Percentiles rank a stretch among this genome's conserved stretches.
Conservation (phyloP, 768 basidiomycete genomes). For the Psilocybe cyanescens region DNA sequence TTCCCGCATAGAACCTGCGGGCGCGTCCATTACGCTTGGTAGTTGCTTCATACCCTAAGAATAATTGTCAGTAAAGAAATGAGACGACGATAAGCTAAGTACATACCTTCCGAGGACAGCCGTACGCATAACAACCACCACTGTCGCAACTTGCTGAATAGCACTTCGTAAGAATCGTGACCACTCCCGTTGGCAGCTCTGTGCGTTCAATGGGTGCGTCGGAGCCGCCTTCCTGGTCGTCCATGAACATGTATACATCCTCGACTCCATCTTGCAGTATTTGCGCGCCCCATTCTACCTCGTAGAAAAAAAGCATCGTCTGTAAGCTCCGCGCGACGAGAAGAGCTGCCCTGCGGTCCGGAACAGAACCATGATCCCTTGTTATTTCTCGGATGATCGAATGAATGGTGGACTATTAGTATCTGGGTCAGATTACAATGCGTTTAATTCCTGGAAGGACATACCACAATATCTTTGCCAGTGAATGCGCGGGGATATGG, state of each 20-base stretch:
- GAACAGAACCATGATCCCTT: slow-evolving; percentile 65
- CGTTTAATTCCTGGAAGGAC: slow-evolving; percentile 8
- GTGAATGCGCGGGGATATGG: slow-evolving; percentile 92
- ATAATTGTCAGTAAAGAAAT: neutral
- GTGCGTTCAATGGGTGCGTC: slow-evolving; percentile 62
- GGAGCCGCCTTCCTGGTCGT: slow-evolving; percentile 72
- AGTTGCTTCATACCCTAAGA: slow-evolving; percentile 29
- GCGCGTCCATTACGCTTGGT: slow-evolving; percentile 30
- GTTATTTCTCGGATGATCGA: slow-evolving; percentile 75
- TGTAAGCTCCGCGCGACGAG: slow-evolving; percentile 90
- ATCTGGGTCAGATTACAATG: slow-evolving; percentile 3
- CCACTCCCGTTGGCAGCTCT: slow-evolving; percentile 83
- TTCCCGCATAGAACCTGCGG: slow-evolving; percentile 49
- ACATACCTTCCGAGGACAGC: slow-evolving; percentile 72
- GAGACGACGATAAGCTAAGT: neutral
- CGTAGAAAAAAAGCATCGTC: slow-evolving; percentile 92
- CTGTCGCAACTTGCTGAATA: slow-evolving; percentile 85
- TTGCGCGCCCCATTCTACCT: slow-evolving; percentile 93
- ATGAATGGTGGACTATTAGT: slow-evolving; percentile 78
- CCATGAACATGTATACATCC: slow-evolving; percentile 94
- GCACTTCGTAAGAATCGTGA: slow-evolving; percentile 87
- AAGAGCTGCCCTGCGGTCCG: slow-evolving; percentile 82
- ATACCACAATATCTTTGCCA: slow-evolving; percentile 69
- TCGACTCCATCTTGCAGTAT: slow-evolving; percentile 88
- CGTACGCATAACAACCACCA: slow-evolving; percentile 78